Evolutionary conservation across 192 early-diverging fungal species (phyloP).

Genomic region (Backusella circina): DNA sequence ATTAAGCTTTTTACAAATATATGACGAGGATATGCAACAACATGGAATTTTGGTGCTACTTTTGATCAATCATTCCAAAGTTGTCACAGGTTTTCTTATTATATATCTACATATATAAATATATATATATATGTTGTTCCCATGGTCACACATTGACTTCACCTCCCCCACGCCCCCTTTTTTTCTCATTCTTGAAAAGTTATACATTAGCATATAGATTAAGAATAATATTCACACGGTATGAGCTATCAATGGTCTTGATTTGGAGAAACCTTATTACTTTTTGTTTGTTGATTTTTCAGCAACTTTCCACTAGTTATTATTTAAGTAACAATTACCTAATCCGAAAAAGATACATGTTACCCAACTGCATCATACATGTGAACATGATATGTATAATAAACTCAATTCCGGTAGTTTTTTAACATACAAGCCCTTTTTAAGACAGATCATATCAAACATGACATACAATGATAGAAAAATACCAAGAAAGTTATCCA

Average conservation of each 20-base stretch:
- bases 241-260: background rate
- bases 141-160: background rate
- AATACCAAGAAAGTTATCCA: background rate
- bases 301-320: background rate
- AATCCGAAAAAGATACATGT: background rate
- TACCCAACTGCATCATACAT: background rate
- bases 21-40: background rate
- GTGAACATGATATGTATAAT: background rate
- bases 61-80: background rate
- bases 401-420: background rate
- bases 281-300: background rate
- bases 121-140: background rate
- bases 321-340: background rate
- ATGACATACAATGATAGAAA: background rate
- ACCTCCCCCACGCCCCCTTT: background rate
- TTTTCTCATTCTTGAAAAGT: background rate
- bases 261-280: background rate
- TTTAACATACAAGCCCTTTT: background rate
- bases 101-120: background rate
- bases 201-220: background rate
- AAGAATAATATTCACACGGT: background rate
- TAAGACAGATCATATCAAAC: background rate
- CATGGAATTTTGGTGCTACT: background rate
- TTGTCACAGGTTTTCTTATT: background rate
- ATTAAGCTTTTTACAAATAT: constrained; percentile 1